phyloP scores from a whole-genome alignment of 192 early-diverging fungal genomes.

The Mortierella hygrophila region DNA sequence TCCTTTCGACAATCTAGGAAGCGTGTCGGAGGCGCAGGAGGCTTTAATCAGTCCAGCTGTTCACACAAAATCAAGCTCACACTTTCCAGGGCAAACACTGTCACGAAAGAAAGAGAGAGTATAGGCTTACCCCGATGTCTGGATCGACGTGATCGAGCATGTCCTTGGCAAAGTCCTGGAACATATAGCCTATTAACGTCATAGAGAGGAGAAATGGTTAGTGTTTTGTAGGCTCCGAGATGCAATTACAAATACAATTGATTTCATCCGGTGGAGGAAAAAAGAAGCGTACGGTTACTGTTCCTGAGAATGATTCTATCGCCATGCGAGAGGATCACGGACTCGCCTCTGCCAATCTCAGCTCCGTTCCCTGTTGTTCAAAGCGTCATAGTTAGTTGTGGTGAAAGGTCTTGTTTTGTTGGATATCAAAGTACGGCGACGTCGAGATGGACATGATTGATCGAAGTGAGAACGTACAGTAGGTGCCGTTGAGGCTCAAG shows the following conservation, averaged over 20 bases:
- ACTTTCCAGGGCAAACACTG: background rate
- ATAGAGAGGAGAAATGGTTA: background rate
- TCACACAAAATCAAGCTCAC: background rate
- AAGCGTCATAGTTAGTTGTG: background rate
- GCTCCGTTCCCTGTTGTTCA: constrained; percentile 57
- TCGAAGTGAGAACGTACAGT: constrained; percentile 12
- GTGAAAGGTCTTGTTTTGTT: background rate
- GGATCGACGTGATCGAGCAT: constrained; percentile 11
- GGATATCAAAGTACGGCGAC: background rate
- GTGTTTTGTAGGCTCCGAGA: background rate
- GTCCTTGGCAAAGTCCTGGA: constrained; percentile 9
- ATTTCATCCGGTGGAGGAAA: no score
- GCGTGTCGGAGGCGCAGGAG: background rate
- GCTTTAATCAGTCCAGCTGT: background rate
- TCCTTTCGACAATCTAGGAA: constrained; percentile 18
- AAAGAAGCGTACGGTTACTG: constrained; percentile 50
- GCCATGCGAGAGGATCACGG: constrained; percentile 69
- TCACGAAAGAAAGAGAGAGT: background rate
- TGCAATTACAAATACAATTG: no score
- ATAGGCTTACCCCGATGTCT: constrained; percentile 57
- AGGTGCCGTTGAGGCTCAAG: constrained; percentile 73
- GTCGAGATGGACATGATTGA: background rate
- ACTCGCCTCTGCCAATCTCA: constrained; percentile 65
- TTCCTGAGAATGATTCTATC: constrained; percentile 69
- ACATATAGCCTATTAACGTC: constrained; percentile 14